Conservation (phyloP, 805 yeast species). For the Zygosaccharomyces lentus region DNA sequence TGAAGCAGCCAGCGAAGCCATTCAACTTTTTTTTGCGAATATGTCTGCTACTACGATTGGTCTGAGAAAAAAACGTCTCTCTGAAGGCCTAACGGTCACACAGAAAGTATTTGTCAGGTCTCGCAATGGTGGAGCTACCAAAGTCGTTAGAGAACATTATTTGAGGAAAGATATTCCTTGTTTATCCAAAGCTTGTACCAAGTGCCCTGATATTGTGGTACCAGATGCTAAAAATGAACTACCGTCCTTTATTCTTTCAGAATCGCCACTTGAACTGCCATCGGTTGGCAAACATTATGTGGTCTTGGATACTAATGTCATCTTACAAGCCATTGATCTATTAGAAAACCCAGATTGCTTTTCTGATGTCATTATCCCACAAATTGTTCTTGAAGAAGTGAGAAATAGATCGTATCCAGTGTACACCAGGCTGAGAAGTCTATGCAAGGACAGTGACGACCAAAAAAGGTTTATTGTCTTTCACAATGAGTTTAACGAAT, state of each 20-base stretch:
- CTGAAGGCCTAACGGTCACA: conserved; percentile 60
- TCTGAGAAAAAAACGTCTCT: conserved; percentile 41
- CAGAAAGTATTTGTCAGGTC: conserved; percentile 91
- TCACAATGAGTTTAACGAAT: conserved; percentile 83
- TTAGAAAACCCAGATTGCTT: conserved; percentile 73
- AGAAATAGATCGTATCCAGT: conserved; percentile 82
- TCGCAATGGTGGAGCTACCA: conserved; percentile 82
- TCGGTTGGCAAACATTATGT: conserved; percentile 70
- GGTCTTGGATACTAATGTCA: conserved; percentile 83
- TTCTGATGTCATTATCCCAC: conserved; percentile 90
- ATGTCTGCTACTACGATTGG: conserved; percentile 19
- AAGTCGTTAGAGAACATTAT: conserved; percentile 91
- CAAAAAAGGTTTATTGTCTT: conserved; percentile 84
- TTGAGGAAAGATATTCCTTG: conserved; percentile 91
- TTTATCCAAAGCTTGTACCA: conserved; percentile 62
- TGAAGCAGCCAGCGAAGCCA: not conserved
- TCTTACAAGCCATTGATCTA: conserved; percentile 82
- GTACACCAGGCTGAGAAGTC: conserved; percentile 73
- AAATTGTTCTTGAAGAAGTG: conserved; percentile 90
- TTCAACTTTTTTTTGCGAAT: not conserved
- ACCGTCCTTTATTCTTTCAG: conserved; percentile 65
- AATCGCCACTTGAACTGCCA: conserved; percentile 46
- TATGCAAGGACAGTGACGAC: conserved; percentile 51
- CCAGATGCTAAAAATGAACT: conserved; percentile 65
- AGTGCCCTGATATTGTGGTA: conserved; percentile 50